Conservation (phyloP, 305 asterid genomes). For the Solanum aculeatissimum region DNA sequence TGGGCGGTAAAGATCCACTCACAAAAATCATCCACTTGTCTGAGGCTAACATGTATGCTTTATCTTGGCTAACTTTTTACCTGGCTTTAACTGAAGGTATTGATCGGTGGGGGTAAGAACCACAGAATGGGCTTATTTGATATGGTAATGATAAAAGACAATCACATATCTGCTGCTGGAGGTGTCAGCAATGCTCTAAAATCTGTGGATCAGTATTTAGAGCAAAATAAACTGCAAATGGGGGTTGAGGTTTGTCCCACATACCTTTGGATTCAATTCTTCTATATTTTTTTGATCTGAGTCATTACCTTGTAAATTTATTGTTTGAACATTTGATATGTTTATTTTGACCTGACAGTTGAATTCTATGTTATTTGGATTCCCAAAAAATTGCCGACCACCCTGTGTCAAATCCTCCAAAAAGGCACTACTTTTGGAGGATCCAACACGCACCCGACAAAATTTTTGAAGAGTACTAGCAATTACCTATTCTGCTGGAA, state of each 20-base stretch:
- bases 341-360: neutral
- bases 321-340: neutral
- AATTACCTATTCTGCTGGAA: neutral
- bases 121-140: conserved; percentile 93
- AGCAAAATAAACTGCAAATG: conserved; percentile 60
- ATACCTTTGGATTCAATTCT: neutral
- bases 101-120: conserved; percentile 87
- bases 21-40: neutral
- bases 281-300: neutral
- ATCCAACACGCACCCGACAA: too few species aligned
- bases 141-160: conserved; percentile 97
- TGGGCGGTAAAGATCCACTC: conserved; percentile 83
- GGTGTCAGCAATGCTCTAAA: conserved; percentile 64
- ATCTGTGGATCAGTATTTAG: conserved; percentile 65
- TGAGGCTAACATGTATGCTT: neutral
- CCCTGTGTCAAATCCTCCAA: too few species aligned
- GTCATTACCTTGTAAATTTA: neutral
- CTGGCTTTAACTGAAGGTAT: conserved; percentile 34
- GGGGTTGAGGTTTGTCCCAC: conserved; percentile 57
- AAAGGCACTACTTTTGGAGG: too few species aligned
- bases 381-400: too few species aligned
- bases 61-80: neutral
- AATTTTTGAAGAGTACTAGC: neutral
- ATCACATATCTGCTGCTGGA: conserved; percentile 78
- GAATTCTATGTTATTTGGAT: too few species aligned